phyloP scores from a whole-genome alignment of 495 filamentous ascomycete species.

The Amphirosellinia nigrospora region DNA sequence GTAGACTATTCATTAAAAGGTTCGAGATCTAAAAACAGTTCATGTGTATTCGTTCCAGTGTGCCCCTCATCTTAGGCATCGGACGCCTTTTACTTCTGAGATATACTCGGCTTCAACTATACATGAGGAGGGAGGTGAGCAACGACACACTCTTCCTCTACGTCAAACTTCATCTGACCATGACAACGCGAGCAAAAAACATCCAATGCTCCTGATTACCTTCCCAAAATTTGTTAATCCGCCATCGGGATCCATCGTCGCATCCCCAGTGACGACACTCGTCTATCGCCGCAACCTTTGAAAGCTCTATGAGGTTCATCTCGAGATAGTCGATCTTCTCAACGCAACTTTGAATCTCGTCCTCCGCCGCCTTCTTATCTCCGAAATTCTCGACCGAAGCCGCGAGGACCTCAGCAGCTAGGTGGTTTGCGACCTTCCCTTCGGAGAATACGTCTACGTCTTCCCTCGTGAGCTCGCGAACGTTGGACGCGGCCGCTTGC shows the following conservation, averaged over 20 bases:
- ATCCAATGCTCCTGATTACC: neutral
- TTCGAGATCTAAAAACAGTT: neutral
- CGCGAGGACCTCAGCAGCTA: neutral
- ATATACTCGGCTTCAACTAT: neutral
- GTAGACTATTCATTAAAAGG: neutral
- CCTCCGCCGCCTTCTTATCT: neutral
- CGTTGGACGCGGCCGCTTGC: neutral
- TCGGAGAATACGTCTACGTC: neutral
- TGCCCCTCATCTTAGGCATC: neutral
- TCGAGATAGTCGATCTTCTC: neutral
- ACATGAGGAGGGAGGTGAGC: too few relatives aligned
- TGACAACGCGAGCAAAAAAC: neutral
- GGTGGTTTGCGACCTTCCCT: slow-evolving; percentile 3
- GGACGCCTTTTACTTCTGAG: neutral
- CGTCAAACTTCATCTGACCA: neutral
- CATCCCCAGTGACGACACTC: neutral
- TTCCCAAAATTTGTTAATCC: too few relatives aligned
- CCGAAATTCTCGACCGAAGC: neutral
- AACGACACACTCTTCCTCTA: neutral
- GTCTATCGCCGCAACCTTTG: neutral
- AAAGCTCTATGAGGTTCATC: neutral
- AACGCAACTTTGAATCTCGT: neutral
- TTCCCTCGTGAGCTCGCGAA: neutral
- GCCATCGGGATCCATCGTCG: neutral
- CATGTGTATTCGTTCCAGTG: neutral